phyloP scores from a whole-genome alignment of 495 filamentous ascomycete genomes.

The Hypomontagnella submonticulosa region DNA sequence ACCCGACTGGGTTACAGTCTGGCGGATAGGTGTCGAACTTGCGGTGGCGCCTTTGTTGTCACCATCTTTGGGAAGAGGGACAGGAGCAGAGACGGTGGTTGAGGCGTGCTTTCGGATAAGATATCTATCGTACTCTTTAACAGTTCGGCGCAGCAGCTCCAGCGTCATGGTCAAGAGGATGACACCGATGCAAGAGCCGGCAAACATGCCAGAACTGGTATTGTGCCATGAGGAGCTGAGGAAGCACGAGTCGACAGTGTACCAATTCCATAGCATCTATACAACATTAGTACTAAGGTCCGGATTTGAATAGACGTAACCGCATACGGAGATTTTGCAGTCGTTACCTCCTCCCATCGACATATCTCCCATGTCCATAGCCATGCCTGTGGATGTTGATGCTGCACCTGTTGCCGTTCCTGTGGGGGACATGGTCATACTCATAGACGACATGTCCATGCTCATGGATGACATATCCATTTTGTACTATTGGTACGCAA shows the following conservation, averaged over 20 bases:
- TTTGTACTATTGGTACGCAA: background rate
- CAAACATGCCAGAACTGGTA: constrained; percentile 66
- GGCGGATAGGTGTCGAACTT: constrained; percentile 2
- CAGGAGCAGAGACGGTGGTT: background rate
- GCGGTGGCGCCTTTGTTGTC: constrained; percentile 8
- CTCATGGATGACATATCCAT: constrained; percentile 27
- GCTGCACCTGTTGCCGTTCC: constrained; percentile 3
- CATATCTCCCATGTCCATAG: constrained; percentile 22
- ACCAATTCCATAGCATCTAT: constrained; percentile 79
- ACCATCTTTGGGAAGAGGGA: background rate
- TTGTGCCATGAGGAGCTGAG: constrained; percentile 67
- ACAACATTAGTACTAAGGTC: background rate
- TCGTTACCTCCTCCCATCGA: constrained; percentile 2
- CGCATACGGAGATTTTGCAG: constrained; percentile 30
- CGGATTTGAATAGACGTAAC: background rate
- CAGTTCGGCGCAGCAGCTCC: constrained; percentile 61
- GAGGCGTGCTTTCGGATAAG: constrained; percentile 59
- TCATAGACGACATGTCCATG: constrained; percentile 17
- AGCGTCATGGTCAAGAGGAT: constrained; percentile 67
- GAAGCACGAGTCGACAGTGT: constrained; percentile 73
- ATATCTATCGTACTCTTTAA: constrained; percentile 71
- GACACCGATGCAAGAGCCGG: constrained; percentile 71
- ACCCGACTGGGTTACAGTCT: background rate
- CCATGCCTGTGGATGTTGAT: constrained; percentile 17
- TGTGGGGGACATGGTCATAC: constrained; percentile 4